A percentile compares a stretch with the other conserved stretches of the same genome.
phyloP scores from a whole-genome alignment of 805 yeast genomes.

The Metschnikowia gruessii region DNA sequence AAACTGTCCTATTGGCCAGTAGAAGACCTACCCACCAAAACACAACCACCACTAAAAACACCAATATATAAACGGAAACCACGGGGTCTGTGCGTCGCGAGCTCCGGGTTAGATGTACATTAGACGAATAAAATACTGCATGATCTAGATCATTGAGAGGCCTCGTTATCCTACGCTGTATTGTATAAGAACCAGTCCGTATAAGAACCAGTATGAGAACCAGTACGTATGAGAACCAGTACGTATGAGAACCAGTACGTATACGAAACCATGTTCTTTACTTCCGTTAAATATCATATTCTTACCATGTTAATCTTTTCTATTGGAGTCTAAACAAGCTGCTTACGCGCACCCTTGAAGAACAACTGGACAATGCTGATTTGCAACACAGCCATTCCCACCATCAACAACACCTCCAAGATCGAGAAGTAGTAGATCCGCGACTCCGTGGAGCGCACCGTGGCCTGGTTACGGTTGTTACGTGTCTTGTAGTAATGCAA shows the following conservation, averaged over 20 bases:
- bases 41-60: neutral
- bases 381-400: slow-evolving; percentile 70
- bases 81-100: slow-evolving; percentile 6
- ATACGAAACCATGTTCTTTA: too few species aligned
- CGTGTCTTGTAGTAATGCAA: slow-evolving; percentile 86
- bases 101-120: slow-evolving; percentile 8
- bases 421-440: slow-evolving; percentile 77
- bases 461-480: slow-evolving; percentile 86
- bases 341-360: slow-evolving; percentile 70
- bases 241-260: too few species aligned
- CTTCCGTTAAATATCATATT: too few species aligned
- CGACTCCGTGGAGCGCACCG: slow-evolving; percentile 75
- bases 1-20: slow-evolving; percentile 71
- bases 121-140: slow-evolving; percentile 9
- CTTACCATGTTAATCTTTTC: too few species aligned
- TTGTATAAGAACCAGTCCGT: too few species aligned
- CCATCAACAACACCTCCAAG: slow-evolving; percentile 67
- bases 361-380: slow-evolving; percentile 64
- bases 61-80: neutral
- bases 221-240: too few species aligned
- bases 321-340: slow-evolving; percentile 48
- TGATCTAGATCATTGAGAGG: neutral
- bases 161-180: too few species aligned
- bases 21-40: slow-evolving; percentile 4
- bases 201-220: too few species aligned